Percentiles rank a stretch among this genome's conserved stretches.
These are phyloP conservation scores for Brassica incana DNA, from an alignment of 345 rosid species.

Conservation along the genomic window DNA sequence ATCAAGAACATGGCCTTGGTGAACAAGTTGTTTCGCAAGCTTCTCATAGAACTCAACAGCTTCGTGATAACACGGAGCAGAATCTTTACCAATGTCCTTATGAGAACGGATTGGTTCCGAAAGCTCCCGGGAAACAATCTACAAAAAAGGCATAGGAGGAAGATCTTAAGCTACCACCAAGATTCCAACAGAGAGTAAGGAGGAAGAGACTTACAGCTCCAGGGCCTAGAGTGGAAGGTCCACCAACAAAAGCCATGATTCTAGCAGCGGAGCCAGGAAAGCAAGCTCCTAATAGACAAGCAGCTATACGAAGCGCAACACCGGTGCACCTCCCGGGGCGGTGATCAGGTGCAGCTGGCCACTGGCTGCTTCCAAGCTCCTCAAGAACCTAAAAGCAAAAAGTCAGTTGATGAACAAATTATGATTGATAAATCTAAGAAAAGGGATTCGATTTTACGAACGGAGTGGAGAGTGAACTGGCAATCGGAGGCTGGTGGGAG, in stretches of 20 bases:
- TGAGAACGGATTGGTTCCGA: conserved; percentile 96
- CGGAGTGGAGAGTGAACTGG: conserved; percentile 81
- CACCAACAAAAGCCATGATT: conserved; percentile 93
- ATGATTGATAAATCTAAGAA: not conserved
- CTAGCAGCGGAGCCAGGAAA: conserved; percentile 97
- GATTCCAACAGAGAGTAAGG: not conserved
- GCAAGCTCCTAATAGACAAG: conserved; percentile 83
- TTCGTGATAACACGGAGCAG: conserved; percentile 71
- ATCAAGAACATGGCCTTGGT: conserved; percentile 97
- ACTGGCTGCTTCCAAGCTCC: conserved; percentile 84
- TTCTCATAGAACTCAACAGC: conserved; percentile 76
- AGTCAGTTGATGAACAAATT: not conserved
- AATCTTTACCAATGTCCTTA: conserved; percentile 89
- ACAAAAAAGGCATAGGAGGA: conserved; percentile 14
- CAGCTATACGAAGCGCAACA: conserved; percentile 86
- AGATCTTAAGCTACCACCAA: not conserved
- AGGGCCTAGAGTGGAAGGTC: conserved; percentile 86
- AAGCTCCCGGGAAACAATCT: conserved; percentile 84
- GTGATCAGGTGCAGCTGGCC: conserved; percentile 72
- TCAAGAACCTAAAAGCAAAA: conserved; percentile 57
- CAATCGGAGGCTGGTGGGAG: conserved; percentile 84
- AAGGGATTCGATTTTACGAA: conserved; percentile 23
- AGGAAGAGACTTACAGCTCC: conserved; percentile 63
- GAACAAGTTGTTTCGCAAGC: conserved; percentile 89
- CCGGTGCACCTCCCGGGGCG: conserved; percentile 86